A percentile compares a stretch with the other conserved stretches of the same genome.
Conservation (phyloP, 2,329 filamentous ascomycete genomes). For the Aspergillus novoparasiticus region DNA sequence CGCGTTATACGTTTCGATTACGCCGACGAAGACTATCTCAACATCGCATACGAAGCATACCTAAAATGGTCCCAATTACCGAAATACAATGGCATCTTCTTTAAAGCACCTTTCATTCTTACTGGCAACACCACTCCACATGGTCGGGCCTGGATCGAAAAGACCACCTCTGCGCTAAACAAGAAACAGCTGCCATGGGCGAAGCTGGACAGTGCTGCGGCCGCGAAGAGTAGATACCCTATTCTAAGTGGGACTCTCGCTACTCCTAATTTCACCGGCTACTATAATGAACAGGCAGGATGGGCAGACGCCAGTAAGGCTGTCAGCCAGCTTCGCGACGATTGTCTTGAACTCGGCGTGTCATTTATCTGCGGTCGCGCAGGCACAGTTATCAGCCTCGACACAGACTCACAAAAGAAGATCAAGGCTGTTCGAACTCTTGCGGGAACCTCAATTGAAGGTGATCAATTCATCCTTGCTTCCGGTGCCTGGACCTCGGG, state of each 20-base stretch:
- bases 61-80: slow-evolving; percentile 13
- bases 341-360: slow-evolving; percentile 19
- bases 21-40: slow-evolving; percentile 29
- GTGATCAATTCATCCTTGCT: slow-evolving; percentile 24
- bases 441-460: slow-evolving; percentile 19
- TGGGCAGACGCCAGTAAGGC: slow-evolving; percentile 27
- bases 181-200: slow-evolving; percentile 13
- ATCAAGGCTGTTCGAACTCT: slow-evolving; percentile 18
- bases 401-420: slow-evolving; percentile 9
- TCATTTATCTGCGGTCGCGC: slow-evolving; percentile 17
- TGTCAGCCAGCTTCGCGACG: slow-evolving; percentile 18
- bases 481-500: slow-evolving; percentile 28
- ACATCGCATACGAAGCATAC: slow-evolving; percentile 31
- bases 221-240: slow-evolving; percentile 30
- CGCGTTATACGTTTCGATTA: slow-evolving; percentile 38
- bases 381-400: slow-evolving; percentile 22
- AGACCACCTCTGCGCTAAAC: slow-evolving; percentile 13
- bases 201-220: slow-evolving; percentile 7
- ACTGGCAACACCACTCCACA: slow-evolving; percentile 9
- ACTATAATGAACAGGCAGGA: slow-evolving; percentile 24
- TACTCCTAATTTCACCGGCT: slow-evolving; percentile 18
- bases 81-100: slow-evolving; percentile 19
- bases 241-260: slow-evolving; percentile 21
- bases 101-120: slow-evolving; percentile 13
- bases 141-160: slow-evolving; percentile 11